These are phyloP conservation scores for Amniculicola lignicola DNA, from an alignment of 495 filamentous ascomycete genomes.

Conservation along the genomic window DNA sequence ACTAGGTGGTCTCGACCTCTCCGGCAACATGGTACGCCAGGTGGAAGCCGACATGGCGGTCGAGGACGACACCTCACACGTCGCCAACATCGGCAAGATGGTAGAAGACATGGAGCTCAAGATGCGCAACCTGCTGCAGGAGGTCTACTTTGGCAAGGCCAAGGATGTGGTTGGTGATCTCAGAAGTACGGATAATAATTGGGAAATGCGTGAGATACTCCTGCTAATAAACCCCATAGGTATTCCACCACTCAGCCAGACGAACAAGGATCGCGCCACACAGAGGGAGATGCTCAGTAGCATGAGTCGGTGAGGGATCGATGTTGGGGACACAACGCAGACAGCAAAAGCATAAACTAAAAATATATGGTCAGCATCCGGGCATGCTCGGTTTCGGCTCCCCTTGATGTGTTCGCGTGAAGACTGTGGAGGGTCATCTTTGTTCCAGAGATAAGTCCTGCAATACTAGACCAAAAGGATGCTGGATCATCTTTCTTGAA, in stretches of 20 bases:
- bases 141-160: constrained; percentile 99
- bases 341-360: too few species aligned
- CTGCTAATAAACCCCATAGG: constrained; percentile 43
- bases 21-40: constrained; percentile 96
- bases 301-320: too few species aligned
- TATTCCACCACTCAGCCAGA: constrained; percentile 76
- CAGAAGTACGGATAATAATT: constrained; percentile 59
- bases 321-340: too few species aligned
- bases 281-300: constrained; percentile 89
- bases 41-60: constrained; percentile 86
- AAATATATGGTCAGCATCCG: too few species aligned
- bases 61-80: constrained; percentile 86
- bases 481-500: too few species aligned
- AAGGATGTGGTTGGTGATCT: constrained; percentile 99
- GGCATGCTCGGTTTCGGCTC: too few species aligned
- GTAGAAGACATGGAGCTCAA: constrained; percentile 99
- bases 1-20: constrained; percentile 87
- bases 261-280: constrained; percentile 77
- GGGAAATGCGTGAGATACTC: not conserved
- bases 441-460: too few species aligned
- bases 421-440: too few species aligned
- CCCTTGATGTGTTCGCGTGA: too few species aligned
- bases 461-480: too few species aligned
- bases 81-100: constrained; percentile 86
- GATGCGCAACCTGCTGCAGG: constrained; percentile 97